Evolutionary conservation across 768 basidiomycete genomes (phyloP).

Genomic region (Melanogaster broomeanus): DNA sequence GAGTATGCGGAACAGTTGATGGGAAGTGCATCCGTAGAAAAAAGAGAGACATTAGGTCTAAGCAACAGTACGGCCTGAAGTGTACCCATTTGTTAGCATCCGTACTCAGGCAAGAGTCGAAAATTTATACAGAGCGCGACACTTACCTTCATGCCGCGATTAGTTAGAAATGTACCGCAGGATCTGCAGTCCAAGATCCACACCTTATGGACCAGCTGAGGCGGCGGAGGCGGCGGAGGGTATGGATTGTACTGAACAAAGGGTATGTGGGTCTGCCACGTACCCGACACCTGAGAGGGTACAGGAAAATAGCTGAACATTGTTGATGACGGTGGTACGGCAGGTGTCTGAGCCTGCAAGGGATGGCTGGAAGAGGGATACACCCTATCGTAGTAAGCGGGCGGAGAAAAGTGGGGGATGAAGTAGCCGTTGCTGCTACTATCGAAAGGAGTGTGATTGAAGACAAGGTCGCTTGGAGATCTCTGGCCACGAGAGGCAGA

Average conservation of each 20-base stretch:
- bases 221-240: slow-evolving; percentile 37
- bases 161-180: slow-evolving; percentile 75
- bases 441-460: slow-evolving; percentile 30
- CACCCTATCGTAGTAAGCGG: slow-evolving; percentile 16
- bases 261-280: slow-evolving; percentile 37
- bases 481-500: slow-evolving; percentile 19
- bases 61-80: slow-evolving; percentile 78
- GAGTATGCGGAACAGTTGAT: slow-evolving; percentile 72
- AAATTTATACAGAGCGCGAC: neutral
- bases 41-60: slow-evolving; percentile 78
- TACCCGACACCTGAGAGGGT: slow-evolving; percentile 13
- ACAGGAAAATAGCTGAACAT: slow-evolving; percentile 30
- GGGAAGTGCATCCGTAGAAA: slow-evolving; percentile 80
- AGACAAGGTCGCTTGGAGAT: slow-evolving; percentile 11
- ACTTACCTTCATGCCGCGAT: slow-evolving; percentile 82
- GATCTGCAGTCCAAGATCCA: slow-evolving; percentile 80
- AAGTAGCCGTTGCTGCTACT: neutral
- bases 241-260: slow-evolving; percentile 45
- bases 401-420: slow-evolving; percentile 7
- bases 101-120: neutral
- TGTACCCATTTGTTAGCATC: slow-evolving; percentile 8
- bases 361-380: slow-evolving; percentile 7
- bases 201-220: slow-evolving; percentile 63
- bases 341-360: slow-evolving; percentile 9
- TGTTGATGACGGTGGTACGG: slow-evolving; percentile 17